Base-by-base conservation (phyloP, 2,329 filamentous ascomycete genomes). In the Aspergillus eucalypticola region DNA sequence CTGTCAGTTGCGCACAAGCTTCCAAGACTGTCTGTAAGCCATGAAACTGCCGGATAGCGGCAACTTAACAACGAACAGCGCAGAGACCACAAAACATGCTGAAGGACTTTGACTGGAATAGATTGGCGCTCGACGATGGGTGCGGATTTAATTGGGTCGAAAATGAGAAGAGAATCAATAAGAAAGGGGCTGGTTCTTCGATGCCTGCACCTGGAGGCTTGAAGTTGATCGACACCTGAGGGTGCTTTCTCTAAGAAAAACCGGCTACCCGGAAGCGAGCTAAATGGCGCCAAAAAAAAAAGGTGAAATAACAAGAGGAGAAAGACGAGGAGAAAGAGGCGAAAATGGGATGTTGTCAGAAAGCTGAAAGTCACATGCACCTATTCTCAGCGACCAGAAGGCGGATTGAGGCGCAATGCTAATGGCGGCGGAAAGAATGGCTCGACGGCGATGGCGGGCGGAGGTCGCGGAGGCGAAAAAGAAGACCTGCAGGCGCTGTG, bases 11-110 rank as follows among this genome's bases (percentile, higher is more conserved):
- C 52, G 54, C 56, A 54, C 54, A 59, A 65, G 54, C 58, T 64
- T 65, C 55, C 50, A 50, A 62, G 63, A 61, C 46, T 44, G 56
- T 55, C 60, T 62, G 56, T 63, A 64, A 62, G 61, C 61, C 65
- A 68, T 67, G 57, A 66, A 66, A 64, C 58, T 61, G 64, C 65
- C 65, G 61, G 59, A 52, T 53, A 61, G 60, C 61, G 64, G 64
- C 64, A 66, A 65, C 25, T 65, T 65, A 67, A 63, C 56, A 59
- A 66, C 62, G 41, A 60, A 59, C 58, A 60, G 57, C 50, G 60
- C 56, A 61, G 61, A 61, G 56, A 61, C 57, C 60, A 66, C 60
- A 59, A 59, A 52, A 56, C 66, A 67, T 67, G 59, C 55, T 67
- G 60, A 32, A 44, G 48, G 63, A 39, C 21, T 5, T 48, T 46